A percentile compares a stretch with the other conserved stretches of the same genome.
phyloP scores from a whole-genome alignment of 306 rosid genomes.

The Rubus parviflorus region DNA sequence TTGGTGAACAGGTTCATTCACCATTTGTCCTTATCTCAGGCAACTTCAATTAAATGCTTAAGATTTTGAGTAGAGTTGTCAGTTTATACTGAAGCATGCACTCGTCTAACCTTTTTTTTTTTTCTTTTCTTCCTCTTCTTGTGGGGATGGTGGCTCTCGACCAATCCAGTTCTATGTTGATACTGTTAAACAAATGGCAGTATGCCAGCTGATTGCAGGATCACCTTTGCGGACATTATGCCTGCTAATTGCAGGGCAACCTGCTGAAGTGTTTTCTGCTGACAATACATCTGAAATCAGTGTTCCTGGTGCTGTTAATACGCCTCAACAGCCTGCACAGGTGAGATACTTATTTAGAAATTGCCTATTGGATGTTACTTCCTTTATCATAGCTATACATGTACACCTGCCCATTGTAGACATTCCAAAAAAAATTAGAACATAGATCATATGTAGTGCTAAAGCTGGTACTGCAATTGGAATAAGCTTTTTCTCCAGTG shows the following conservation, averaged over 20 bases:
- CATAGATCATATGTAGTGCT: background rate
- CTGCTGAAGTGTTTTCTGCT: constrained; percentile 77
- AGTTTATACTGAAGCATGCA: constrained; percentile 2
- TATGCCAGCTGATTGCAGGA: constrained; percentile 73
- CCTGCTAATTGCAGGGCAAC: constrained; percentile 92
- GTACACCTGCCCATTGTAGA: background rate
- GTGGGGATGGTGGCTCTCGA: constrained; percentile 24
- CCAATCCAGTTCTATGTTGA: constrained; percentile 82
- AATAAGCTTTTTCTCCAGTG: constrained; percentile 12
- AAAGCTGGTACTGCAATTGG: constrained; percentile 17
- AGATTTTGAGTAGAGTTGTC: constrained; percentile 23
- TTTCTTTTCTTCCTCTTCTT: constrained; percentile 1
- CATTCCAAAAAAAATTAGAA: background rate
- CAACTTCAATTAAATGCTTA: constrained; percentile 21
- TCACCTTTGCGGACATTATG: constrained; percentile 94
- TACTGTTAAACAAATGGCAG: constrained; percentile 93
- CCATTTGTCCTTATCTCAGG: background rate
- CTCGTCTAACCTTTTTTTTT: background rate
- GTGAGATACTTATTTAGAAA: constrained; percentile 41
- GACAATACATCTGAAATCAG: constrained; percentile 31
- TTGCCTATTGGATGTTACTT: background rate
- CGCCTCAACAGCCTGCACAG: constrained; percentile 61
- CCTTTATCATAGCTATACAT: background rate
- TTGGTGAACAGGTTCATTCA: constrained; percentile 77
- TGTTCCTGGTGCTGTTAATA: constrained; percentile 36